Evolutionary conservation across 2,329 filamentous ascomycete genomes (phyloP).

Genomic region (Aphanoascus verrucosus): DNA sequence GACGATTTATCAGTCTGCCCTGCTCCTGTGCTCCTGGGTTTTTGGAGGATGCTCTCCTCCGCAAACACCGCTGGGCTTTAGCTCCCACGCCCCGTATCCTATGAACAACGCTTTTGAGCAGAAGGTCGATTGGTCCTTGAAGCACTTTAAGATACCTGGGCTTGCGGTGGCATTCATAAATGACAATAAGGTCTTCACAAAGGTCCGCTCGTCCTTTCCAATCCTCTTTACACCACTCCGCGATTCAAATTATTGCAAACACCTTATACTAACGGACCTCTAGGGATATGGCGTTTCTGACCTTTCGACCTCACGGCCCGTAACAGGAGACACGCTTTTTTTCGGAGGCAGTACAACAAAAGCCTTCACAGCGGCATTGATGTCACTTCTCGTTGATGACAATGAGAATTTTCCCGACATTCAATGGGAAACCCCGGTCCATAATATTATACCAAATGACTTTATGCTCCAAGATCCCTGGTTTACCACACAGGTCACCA

Average conservation of each 20-base stretch:
- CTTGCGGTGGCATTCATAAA: constrained; percentile 8
- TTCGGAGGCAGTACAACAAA: constrained; percentile 47
- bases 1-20: constrained; percentile 8
- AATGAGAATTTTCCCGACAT: constrained; percentile 20
- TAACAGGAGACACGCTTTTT: constrained; percentile 42
- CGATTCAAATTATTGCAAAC: not conserved
- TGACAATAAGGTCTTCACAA: constrained; percentile 7
- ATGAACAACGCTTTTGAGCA: constrained; percentile 6
- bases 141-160: constrained; percentile 10
- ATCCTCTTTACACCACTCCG: no score
- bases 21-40: constrained; percentile 7
- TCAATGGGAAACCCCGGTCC: constrained; percentile 16
- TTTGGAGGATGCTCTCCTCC: constrained; percentile 6
- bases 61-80: not conserved
- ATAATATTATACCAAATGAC: constrained; percentile 19
- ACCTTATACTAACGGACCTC: not conserved
- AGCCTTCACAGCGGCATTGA: constrained; percentile 41
- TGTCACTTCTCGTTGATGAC: constrained; percentile 35
- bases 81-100: not conserved
- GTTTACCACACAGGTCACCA: constrained; percentile 20
- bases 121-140: constrained; percentile 9
- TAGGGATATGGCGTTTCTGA: constrained; percentile 33
- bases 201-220: constrained; percentile 2
- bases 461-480: constrained; percentile 27
- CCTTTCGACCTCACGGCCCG: constrained; percentile 26